phyloP scores from a whole-genome alignment of 176 grass and related monocot species.

The Zea mays region Zm-B73-REFERENCE-NAM-5.0 NC_050097.1:196876001-196876500 shows the following conservation, averaged over 20 bases:
- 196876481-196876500: constrained; percentile 66
- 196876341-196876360: constrained; percentile 70
- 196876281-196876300: constrained; percentile 39
- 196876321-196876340: constrained; percentile 82
- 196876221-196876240: constrained; percentile 65
- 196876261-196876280: constrained; percentile 56
- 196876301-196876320: constrained; percentile 61
- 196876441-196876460: constrained; percentile 59
- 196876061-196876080: constrained; percentile 72
- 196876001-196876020: constrained; percentile 28
- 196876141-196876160: constrained; percentile 46
- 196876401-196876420: constrained; percentile 72
- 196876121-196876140: constrained; percentile 62
- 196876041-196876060: constrained; percentile 35
- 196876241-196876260: constrained; percentile 52
- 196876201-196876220: constrained; percentile 47
- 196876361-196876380: constrained; percentile 70
- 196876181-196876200: constrained; percentile 43
- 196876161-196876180: constrained; percentile 48
- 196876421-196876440: constrained; percentile 76
- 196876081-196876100: constrained; percentile 71
- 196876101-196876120: constrained; percentile 61
- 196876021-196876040: constrained; percentile 30
- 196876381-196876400: constrained; percentile 69
- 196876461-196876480: constrained; percentile 58